A percentile compares a stretch with the other conserved stretches of the same genome.
These are phyloP conservation scores for Bacterosira constricta DNA, from an alignment of 108 stramenopile species.

Conservation along the genomic window DNA sequence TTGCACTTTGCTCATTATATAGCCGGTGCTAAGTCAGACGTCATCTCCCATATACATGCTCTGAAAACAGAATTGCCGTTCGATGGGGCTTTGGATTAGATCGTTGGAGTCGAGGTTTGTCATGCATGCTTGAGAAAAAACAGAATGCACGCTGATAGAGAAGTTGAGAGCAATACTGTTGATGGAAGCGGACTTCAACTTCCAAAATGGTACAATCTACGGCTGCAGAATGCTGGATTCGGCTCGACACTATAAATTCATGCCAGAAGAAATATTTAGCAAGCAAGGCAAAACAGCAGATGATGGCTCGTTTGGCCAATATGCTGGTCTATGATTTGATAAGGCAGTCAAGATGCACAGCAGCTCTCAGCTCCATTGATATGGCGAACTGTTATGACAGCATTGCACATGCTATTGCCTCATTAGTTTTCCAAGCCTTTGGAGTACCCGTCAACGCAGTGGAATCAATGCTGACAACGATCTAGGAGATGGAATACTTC, in stretches of 20 bases:
- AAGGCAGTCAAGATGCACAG: not conserved
- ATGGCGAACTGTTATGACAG: slow-evolving; percentile 18
- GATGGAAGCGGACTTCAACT: slow-evolving; percentile 32
- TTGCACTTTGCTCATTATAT: slow-evolving; percentile 5
- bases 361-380: slow-evolving; percentile 4
- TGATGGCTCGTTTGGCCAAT: slow-evolving; percentile 11
- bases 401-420: slow-evolving; percentile 12
- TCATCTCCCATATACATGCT: slow-evolving; percentile 4
- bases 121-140: slow-evolving; percentile 12
- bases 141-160: not conserved
- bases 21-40: not conserved
- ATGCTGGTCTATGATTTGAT: not conserved
- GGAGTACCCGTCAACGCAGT: not conserved
- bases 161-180: slow-evolving; percentile 22
- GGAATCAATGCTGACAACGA: not conserved
- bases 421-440: slow-evolving; percentile 6
- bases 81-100: not conserved
- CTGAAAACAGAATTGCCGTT: not conserved
- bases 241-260: not conserved
- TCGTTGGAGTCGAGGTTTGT: not conserved
- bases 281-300: slow-evolving; percentile 1
- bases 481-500: slow-evolving; percentile 21
- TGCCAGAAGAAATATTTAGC: slow-evolving; percentile 25
- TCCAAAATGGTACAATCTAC: not conserved
- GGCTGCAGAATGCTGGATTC: slow-evolving; percentile 10